Percentiles rank a stretch among this genome's conserved stretches.
These are phyloP conservation scores for Panicum virgatum DNA, from an alignment of 202 grass and related monocot genomes.

Conservation along the genomic window DNA sequence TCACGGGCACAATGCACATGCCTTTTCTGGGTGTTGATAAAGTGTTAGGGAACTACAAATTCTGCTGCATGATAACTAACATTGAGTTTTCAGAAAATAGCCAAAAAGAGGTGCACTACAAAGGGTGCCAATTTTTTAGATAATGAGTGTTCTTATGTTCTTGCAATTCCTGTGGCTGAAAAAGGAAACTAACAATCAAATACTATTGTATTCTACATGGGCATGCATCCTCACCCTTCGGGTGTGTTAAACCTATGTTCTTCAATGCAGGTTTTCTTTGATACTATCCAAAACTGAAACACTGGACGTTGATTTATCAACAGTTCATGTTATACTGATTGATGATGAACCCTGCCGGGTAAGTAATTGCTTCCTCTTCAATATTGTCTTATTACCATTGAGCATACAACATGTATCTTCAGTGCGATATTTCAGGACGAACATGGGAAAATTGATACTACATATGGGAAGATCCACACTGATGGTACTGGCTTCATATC, in stretches of 20 bases:
- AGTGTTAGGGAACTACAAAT: background rate
- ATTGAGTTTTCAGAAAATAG: background rate
- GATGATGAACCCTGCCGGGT: constrained; percentile 63
- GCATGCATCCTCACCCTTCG: background rate
- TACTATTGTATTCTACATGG: background rate
- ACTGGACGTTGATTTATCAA: constrained; percentile 55
- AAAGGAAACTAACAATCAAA: background rate
- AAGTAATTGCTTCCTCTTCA: constrained; percentile 21
- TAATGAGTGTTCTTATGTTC: background rate
- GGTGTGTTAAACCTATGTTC: constrained; percentile 8
- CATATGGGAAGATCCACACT: constrained; percentile 62
- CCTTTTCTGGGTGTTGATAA: background rate
- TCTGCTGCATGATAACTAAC: background rate
- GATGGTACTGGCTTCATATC: constrained; percentile 89
- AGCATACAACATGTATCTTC: background rate
- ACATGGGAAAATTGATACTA: constrained; percentile 24
- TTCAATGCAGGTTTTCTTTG: constrained; percentile 65
- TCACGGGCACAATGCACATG: background rate
- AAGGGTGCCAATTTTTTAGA: background rate
- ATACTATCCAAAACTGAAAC: constrained; percentile 74
- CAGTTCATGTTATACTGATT: constrained; percentile 50
- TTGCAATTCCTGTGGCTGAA: background rate
- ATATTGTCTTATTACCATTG: constrained; percentile 7
- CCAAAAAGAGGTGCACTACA: background rate
- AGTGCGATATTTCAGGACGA: constrained; percentile 39